A percentile compares a stretch with the other conserved stretches of the same genome.
phyloP scores from a whole-genome alignment of 2,329 filamentous ascomycete species.

The Balansia obtecta region DNA sequence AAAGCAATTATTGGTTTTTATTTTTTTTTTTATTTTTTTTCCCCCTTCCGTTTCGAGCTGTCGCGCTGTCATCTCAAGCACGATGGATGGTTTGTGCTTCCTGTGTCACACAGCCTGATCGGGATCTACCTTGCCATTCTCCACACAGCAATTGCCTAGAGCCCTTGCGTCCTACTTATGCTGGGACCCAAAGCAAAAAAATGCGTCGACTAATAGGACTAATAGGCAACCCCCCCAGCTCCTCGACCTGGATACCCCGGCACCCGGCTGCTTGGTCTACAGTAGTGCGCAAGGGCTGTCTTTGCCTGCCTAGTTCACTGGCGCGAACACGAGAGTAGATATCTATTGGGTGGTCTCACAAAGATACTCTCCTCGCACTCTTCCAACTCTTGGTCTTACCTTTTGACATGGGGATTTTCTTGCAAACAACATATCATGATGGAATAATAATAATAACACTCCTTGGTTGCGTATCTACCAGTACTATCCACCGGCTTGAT shows the following conservation, averaged over 20 bases:
- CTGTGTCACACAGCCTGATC: not conserved
- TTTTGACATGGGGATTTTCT: not conserved
- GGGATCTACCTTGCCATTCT: not conserved
- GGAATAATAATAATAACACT: not conserved
- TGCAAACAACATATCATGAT: conserved; percentile 1
- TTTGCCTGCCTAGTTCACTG: not conserved
- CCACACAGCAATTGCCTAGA: not conserved
- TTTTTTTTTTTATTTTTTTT: too few relatives aligned
- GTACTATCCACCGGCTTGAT: not conserved
- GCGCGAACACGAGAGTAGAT: not conserved
- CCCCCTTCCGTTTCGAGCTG: not conserved
- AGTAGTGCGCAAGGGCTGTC: not conserved
- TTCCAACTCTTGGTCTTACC: not conserved
- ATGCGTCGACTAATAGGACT: not conserved
- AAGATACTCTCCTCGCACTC: not conserved
- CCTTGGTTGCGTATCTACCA: not conserved
- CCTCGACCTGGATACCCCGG: not conserved
- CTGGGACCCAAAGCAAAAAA: not conserved
- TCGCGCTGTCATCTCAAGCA: not conserved
- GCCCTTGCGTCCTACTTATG: not conserved
- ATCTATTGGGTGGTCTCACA: not conserved
- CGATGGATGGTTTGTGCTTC: not conserved
- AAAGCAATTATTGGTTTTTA: conserved; percentile 1
- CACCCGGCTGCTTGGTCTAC: not conserved
- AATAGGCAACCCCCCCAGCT: not conserved